A percentile compares a stretch with the other conserved stretches of the same genome.
These are phyloP conservation scores for Chimonanthus salicifolius DNA, from an alignment of 164 flowering plant species.

Conservation along the genomic window DNA sequence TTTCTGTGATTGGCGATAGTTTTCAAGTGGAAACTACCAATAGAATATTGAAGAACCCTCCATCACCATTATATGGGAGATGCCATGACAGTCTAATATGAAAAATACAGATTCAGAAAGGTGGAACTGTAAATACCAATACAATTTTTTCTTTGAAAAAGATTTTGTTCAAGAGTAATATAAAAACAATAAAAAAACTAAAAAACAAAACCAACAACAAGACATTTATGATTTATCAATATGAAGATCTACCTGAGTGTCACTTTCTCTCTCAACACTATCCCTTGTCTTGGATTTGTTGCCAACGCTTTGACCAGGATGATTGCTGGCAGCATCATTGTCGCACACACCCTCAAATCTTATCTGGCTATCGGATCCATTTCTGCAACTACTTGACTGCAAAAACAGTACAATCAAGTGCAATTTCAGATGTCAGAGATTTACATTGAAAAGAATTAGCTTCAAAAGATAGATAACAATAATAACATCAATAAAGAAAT, in stretches of 20 bases:
- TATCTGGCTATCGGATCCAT: conserved; percentile 14
- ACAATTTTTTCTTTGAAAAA: too few relatives aligned
- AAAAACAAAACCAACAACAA: neutral
- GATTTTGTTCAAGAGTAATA: neutral
- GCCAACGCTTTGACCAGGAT: conserved; percentile 23
- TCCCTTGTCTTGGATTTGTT: conserved; percentile 16
- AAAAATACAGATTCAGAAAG: neutral
- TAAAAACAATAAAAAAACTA: neutral
- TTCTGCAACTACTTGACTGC: conserved; percentile 18
- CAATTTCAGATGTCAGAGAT: neutral
- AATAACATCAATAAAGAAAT: neutral
- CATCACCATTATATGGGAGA: neutral
- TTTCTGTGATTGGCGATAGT: neutral
- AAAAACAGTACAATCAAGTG: conserved; percentile 2
- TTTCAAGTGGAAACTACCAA: too few relatives aligned
- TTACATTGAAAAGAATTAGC: neutral
- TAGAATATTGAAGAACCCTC: neutral
- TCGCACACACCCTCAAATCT: conserved; percentile 23
- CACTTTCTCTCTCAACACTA: conserved; percentile 32
- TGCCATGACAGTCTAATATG: neutral
- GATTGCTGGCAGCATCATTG: conserved; percentile 25
- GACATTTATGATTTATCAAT: neutral
- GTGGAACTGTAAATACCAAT: neutral
- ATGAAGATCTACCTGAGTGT: conserved; percentile 22
- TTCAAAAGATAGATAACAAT: neutral